Evolutionary conservation across 2,329 filamentous ascomycete genomes (phyloP).

Genomic region (Colletotrichum costaricense): DNA sequence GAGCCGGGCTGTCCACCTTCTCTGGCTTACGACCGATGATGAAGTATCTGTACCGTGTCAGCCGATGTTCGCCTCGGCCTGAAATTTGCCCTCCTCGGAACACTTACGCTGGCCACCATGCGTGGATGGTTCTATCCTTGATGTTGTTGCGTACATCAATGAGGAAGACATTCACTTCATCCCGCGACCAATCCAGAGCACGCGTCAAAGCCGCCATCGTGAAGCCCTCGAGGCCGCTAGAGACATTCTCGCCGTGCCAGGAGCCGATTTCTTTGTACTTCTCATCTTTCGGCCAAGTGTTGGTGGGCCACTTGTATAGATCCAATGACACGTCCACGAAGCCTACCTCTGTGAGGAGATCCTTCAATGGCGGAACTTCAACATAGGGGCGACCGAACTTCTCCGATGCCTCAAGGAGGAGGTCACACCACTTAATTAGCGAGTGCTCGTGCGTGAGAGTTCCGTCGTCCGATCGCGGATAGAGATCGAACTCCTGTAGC

Average conservation of each 20-base stretch:
- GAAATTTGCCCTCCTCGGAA: too few relatives aligned
- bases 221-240: constrained; percentile 44
- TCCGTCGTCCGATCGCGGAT: constrained; percentile 54
- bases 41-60: neutral
- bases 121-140: constrained; percentile 43
- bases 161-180: constrained; percentile 45
- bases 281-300: constrained; percentile 61
- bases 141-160: constrained; percentile 45
- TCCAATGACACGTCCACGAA: constrained; percentile 63
- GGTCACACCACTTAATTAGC: constrained; percentile 44
- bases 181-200: constrained; percentile 42
- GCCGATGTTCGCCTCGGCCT: neutral
- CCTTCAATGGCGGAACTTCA: constrained; percentile 32
- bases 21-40: neutral
- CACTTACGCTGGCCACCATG: constrained; percentile 45
- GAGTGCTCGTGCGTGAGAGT: constrained; percentile 41
- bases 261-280: constrained; percentile 62
- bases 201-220: constrained; percentile 44
- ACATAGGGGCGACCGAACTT: constrained; percentile 44
- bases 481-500: constrained; percentile 53
- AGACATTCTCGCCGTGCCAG: constrained; percentile 43
- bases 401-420: constrained; percentile 44
- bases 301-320: constrained; percentile 60
- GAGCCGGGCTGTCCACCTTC: neutral
- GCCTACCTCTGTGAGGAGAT: constrained; percentile 57